Evolutionary conservation across 495 filamentous ascomycete genomes (phyloP), one percentile per base, ranked within the genome.

Genomic region (Neurospora sp.): DNA sequence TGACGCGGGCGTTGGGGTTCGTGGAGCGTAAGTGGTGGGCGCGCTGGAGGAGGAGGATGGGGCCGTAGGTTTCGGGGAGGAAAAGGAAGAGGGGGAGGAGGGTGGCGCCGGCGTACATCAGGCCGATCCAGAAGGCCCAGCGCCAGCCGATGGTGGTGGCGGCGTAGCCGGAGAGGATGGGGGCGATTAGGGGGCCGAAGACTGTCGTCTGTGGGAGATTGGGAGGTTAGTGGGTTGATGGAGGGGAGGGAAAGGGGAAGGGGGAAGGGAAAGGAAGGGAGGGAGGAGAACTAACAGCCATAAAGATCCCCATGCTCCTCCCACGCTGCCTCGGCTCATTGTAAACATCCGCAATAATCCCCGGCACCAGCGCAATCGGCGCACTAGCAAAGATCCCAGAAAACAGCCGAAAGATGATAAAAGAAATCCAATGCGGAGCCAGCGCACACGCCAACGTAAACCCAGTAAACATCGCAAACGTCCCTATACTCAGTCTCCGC

Each of bases 401-500:
- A 8, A 94, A 79, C 0, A 90, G 81, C 1, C 93, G 86, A 75
- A 96, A 93, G 6, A 93, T 79, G 3, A 94, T 83, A 20, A 94
- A 84, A 0, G 84, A 80, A 0, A 87, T 76, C 87, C 90, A 94
- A 59, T 86, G 90, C 0, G 91, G 91, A 9, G 92, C 85, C 10
- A 94, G 76, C 1, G 91, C 90, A 76, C 87, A 92, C 12, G 85
- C 90, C 73, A 96, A 80, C 0, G 91, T 92, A 73, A 88, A 92
- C 27, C 92, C 72, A 14, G 87, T 88, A 76, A 91, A 94, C 17
- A 87, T 71, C 44, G 84, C 75, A 73, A 94, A 94, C 2, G 88
- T 86, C 41, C 78, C 82, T 0, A 89, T 79, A 73, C 91, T 89
- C 44, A 92, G 85, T 8, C 81, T 79, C 76, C 84, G 87, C n/a